Percentiles rank a stretch among this genome's conserved stretches.
Conservation (phyloP, 2,329 filamentous ascomycete genomes). For the Talaromyces sp. region DNA sequence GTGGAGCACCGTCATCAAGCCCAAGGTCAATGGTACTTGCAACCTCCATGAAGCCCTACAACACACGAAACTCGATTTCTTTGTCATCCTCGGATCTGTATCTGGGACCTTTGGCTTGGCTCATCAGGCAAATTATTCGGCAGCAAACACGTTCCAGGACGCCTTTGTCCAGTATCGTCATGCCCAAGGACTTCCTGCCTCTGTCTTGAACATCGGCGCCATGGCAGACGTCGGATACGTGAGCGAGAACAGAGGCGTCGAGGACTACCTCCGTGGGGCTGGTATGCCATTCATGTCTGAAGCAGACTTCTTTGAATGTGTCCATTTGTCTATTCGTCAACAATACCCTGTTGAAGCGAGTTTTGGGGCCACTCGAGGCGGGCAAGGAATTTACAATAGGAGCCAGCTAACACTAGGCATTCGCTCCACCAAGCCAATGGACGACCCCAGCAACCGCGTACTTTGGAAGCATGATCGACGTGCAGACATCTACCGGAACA, state of each 20-base stretch:
- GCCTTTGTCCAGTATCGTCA: background rate
- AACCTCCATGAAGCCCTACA: background rate
- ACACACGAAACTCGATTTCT: background rate
- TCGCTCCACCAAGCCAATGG: background rate
- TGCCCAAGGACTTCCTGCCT: background rate
- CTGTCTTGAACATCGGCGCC: background rate
- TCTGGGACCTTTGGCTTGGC: background rate
- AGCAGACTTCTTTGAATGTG: background rate
- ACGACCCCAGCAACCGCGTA: background rate
- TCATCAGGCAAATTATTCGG: background rate
- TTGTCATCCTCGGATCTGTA: background rate
- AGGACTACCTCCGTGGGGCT: background rate
- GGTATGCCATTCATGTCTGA: background rate
- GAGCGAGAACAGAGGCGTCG: background rate
- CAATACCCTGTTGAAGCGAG: background rate
- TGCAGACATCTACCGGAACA: background rate
- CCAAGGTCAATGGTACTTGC: background rate
- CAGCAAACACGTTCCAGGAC: background rate
- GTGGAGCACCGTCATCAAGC: background rate
- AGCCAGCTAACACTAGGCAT: background rate
- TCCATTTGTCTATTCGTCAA: background rate
- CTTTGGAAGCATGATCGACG: background rate
- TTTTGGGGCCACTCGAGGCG: background rate
- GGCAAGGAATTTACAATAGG: background rate
- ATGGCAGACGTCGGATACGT: background rate